Percentiles rank a stretch among this genome's conserved stretches.
Evolutionary conservation across 805 yeast genomes (phyloP).

Genomic region (Brettanomyces nanus): DNA sequence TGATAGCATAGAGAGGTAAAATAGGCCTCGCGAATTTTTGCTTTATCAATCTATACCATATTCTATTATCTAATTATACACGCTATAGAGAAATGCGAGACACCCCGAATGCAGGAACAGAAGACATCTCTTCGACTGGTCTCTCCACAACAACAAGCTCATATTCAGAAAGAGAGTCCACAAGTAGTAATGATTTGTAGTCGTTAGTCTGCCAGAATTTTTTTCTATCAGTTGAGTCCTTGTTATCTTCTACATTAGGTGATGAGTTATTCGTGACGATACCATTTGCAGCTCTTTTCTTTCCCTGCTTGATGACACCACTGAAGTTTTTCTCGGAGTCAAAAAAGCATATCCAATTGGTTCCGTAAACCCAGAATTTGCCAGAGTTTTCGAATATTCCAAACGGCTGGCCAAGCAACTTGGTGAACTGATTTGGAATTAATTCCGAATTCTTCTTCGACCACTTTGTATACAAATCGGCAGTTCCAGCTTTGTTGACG

Average conservation of each 20-base stretch:
- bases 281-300: slow-evolving; percentile 27
- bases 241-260: slow-evolving; percentile 4
- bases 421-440: slow-evolving; percentile 56
- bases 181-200: slow-evolving; percentile 64
- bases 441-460: slow-evolving; percentile 66
- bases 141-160: slow-evolving; percentile 73
- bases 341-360: slow-evolving; percentile 70
- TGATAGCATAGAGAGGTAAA: no score
- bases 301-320: slow-evolving; percentile 30
- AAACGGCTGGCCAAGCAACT: slow-evolving; percentile 56
- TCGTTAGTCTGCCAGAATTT: slow-evolving; percentile 72
- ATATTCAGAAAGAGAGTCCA: slow-evolving; percentile 38
- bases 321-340: slow-evolving; percentile 49
- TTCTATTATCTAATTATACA: no score
- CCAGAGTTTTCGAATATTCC: slow-evolving; percentile 49
- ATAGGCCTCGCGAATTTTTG: no score
- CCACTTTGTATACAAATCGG: slow-evolving; percentile 59
- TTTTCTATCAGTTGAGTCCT: slow-evolving; percentile 21
- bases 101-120: slow-evolving; percentile 58
- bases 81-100: slow-evolving; percentile 37
- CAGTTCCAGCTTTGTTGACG: slow-evolving; percentile 13
- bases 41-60: no score
- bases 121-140: slow-evolving; percentile 48
- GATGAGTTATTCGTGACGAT: slow-evolving; percentile 9
- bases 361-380: slow-evolving; percentile 81